Conservation (phyloP, 345 rosid species). For the Populus alba region DNA sequence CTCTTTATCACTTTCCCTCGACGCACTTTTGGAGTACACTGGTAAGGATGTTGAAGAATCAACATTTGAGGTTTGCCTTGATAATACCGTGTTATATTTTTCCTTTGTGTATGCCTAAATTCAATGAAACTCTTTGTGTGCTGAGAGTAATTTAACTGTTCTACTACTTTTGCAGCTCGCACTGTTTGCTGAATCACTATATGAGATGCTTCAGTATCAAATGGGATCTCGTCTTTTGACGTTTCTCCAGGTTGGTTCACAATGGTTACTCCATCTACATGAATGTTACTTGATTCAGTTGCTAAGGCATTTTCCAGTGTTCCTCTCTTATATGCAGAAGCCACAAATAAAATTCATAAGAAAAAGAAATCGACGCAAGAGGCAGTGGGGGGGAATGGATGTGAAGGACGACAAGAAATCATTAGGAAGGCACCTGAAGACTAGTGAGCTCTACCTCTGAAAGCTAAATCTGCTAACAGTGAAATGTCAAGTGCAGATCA, state of each 20-base stretch:
- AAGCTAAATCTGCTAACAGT: conserved; percentile 33
- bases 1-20: conserved; percentile 78
- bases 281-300: conserved; percentile 9
- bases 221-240: conserved; percentile 77
- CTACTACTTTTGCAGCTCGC: conserved; percentile 57
- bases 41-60: conserved; percentile 88
- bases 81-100: not conserved
- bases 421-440: conserved; percentile 53
- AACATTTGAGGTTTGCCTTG: conserved; percentile 72
- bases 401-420: conserved; percentile 44
- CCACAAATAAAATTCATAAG: conserved; percentile 56
- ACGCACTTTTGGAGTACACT: conserved; percentile 87
- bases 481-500: conserved; percentile 30
- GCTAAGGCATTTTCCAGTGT: not conserved
- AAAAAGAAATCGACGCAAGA: conserved; percentile 74
- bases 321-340: conserved; percentile 42
- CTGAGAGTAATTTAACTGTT: not conserved
- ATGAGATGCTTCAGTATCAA: conserved; percentile 94
- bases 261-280: not conserved
- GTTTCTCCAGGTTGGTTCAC: conserved; percentile 74
- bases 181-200: conserved; percentile 81
- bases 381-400: conserved; percentile 57
- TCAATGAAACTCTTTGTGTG: not conserved
- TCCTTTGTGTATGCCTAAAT: not conserved
- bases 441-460: conserved; percentile 38